Evolutionary conservation across 768 basidiomycete genomes (phyloP).

Genomic region (Stropharia rugosoannulata): DNA sequence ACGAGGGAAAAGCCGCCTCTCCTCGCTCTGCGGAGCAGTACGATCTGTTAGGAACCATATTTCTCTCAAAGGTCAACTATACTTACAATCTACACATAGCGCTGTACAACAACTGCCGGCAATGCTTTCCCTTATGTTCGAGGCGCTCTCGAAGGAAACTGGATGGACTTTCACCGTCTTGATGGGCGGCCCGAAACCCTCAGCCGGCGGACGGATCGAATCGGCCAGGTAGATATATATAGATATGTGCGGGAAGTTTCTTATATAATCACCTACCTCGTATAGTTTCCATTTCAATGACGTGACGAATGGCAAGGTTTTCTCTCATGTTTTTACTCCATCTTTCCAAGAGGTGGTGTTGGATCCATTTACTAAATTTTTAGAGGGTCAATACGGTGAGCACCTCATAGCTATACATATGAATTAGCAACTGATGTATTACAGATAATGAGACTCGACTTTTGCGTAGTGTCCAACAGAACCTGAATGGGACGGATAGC

Average conservation of each 20-base stretch:
- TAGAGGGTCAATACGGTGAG: too few species aligned
- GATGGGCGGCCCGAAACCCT: constrained; percentile 10
- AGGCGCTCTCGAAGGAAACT: neutral
- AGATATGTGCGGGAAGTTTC: too few species aligned
- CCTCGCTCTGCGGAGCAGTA: neutral
- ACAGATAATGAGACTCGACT: too few species aligned
- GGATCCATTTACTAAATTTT: too few species aligned
- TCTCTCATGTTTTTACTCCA: neutral
- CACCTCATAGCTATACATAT: too few species aligned
- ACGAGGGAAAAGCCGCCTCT: neutral
- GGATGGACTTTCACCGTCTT: constrained; percentile 6
- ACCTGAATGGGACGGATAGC: too few species aligned
- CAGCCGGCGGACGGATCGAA: neutral
- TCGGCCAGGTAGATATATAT: constrained; percentile 1
- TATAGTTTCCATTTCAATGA: neutral
- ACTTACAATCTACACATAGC: neutral
- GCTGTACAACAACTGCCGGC: neutral
- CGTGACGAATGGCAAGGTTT: neutral
- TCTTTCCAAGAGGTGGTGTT: neutral
- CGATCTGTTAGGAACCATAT: too few species aligned
- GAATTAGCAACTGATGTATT: too few species aligned
- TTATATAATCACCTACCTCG: neutral
- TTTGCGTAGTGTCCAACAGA: too few species aligned
- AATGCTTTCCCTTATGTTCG: neutral
- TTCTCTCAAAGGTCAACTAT: too few species aligned